A percentile compares a stretch with the other conserved stretches of the same genome.
These are phyloP conservation scores for Escovopsis weberi DNA, from an alignment of 2,329 filamentous ascomycete species.

Conservation along the genomic window DNA sequence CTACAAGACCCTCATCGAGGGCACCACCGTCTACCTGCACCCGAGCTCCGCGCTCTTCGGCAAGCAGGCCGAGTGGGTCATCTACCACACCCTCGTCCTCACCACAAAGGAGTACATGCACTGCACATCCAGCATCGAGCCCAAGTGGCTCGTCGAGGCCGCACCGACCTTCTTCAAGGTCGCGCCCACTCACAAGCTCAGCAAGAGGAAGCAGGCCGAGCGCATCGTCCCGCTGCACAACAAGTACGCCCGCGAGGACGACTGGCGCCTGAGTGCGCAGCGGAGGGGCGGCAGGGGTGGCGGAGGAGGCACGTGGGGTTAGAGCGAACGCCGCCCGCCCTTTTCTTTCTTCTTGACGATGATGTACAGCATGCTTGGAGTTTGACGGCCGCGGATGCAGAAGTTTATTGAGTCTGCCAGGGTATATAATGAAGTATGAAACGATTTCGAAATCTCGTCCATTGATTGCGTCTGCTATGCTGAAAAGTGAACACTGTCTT, in stretches of 20 bases:
- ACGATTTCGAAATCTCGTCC: too few relatives aligned
- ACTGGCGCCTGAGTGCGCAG: conserved; percentile 88
- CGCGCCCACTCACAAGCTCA: conserved; percentile 70
- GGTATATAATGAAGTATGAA: too few relatives aligned
- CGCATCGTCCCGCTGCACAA: conserved; percentile 92
- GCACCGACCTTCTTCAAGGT: conserved; percentile 99
- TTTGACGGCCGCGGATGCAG: background rate
- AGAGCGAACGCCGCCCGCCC: background rate
- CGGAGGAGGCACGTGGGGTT: conserved; percentile 85
- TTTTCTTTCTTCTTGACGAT: too few relatives aligned
- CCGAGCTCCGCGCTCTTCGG: conserved; percentile 85
- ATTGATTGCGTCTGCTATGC: too few relatives aligned
- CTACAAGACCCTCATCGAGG: conserved; percentile 94
- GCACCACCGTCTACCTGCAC: conserved; percentile 89
- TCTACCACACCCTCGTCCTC: conserved; percentile 81
- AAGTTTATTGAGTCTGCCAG: too few relatives aligned
- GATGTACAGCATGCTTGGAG: background rate
- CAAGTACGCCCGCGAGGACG: conserved; percentile 80
- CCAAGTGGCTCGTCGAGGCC: conserved; percentile 85
- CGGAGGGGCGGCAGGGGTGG: conserved; percentile 70
- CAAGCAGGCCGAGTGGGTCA: conserved; percentile 90
- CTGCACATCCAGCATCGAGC: conserved; percentile 81
- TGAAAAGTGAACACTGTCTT: too few relatives aligned
- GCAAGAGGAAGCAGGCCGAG: conserved; percentile 86
- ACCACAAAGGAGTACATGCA: conserved; percentile 99